phyloP scores from a whole-genome alignment of 2,329 filamentous ascomycete species.

The Colletotrichum lindemuthianum region DNA sequence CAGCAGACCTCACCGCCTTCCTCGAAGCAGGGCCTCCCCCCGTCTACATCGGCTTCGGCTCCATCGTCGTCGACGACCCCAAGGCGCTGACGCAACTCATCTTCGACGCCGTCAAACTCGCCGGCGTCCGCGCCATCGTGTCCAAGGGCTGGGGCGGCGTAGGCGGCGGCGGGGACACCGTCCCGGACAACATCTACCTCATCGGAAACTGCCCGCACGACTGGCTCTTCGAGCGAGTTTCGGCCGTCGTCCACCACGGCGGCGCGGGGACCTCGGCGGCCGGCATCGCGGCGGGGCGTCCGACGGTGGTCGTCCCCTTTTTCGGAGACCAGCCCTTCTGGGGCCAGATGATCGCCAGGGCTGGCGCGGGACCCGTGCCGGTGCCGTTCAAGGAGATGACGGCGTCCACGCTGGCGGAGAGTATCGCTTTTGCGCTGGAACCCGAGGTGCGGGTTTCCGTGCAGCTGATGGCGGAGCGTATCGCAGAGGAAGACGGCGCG shows the following conservation, averaged over 20 bases:
- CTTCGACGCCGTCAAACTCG: constrained; percentile 65
- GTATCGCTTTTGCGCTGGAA: constrained; percentile 62
- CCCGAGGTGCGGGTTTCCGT: constrained; percentile 54
- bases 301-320: constrained; percentile 74
- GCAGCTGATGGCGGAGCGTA: constrained; percentile 58
- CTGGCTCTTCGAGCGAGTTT: constrained; percentile 70
- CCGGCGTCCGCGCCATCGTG: constrained; percentile 69
- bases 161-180: constrained; percentile 58
- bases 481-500: constrained; percentile 64
- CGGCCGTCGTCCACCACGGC: constrained; percentile 71
- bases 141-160: constrained; percentile 74
- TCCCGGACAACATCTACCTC: constrained; percentile 65
- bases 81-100: constrained; percentile 66
- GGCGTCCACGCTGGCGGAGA: constrained; percentile 62
- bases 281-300: constrained; percentile 67
- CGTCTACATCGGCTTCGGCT: constrained; percentile 74
- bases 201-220: constrained; percentile 74
- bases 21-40: constrained; percentile 66
- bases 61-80: constrained; percentile 72
- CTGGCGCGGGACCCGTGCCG: constrained; percentile 68
- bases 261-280: constrained; percentile 74
- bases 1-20: constrained; percentile 63
- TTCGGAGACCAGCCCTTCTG: constrained; percentile 76
- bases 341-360: constrained; percentile 70
- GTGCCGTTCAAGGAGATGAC: constrained; percentile 69